These are phyloP conservation scores for Aspergillus panamensis DNA, from an alignment of 495 filamentous ascomycete species.

Conservation along the genomic window DNA sequence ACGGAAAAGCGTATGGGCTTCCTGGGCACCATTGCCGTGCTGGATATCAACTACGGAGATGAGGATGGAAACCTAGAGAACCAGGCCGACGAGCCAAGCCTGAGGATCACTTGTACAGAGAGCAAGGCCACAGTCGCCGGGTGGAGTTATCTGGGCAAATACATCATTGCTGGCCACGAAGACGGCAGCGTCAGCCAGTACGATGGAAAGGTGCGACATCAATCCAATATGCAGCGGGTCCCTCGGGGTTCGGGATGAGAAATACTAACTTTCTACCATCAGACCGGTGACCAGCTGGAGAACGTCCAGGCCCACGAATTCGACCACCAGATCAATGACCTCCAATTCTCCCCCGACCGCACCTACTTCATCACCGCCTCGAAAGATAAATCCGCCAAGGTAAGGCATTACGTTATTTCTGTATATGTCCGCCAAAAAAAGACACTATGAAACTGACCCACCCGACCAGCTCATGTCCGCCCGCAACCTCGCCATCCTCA, in stretches of 20 bases:
- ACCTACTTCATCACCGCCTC: constrained; percentile 97
- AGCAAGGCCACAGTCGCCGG: constrained; percentile 96
- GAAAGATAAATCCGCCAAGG: constrained; percentile 96
- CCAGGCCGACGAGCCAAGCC: constrained; percentile 73
- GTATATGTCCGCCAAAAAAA: background rate
- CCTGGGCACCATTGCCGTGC: constrained; percentile 85
- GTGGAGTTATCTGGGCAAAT: constrained; percentile 87
- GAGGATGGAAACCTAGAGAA: constrained; percentile 49
- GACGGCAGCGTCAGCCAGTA: constrained; percentile 93
- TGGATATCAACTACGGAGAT: constrained; percentile 67
- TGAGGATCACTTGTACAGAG: constrained; percentile 87
- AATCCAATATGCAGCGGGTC: background rate
- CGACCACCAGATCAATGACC: constrained; percentile 80
- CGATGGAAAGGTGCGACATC: constrained; percentile 74
- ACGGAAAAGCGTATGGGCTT: constrained; percentile 98
- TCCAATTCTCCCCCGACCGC: constrained; percentile 90
- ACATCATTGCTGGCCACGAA: constrained; percentile 96
- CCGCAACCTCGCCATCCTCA: constrained; percentile 82
- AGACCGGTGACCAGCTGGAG: constrained; percentile 78
- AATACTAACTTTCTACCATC: constrained; percentile 7
- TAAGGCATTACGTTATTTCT: constrained; percentile 28
- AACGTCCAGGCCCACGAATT: constrained; percentile 78
- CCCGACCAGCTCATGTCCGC: constrained; percentile 65
- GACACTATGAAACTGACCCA: constrained; percentile 8
- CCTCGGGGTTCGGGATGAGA: background rate